A percentile compares a stretch with the other conserved stretches of the same genome.
These are phyloP conservation scores for Punctularia strigosozonata DNA, from an alignment of 768 basidiomycete genomes.

Conservation along the genomic window DNA sequence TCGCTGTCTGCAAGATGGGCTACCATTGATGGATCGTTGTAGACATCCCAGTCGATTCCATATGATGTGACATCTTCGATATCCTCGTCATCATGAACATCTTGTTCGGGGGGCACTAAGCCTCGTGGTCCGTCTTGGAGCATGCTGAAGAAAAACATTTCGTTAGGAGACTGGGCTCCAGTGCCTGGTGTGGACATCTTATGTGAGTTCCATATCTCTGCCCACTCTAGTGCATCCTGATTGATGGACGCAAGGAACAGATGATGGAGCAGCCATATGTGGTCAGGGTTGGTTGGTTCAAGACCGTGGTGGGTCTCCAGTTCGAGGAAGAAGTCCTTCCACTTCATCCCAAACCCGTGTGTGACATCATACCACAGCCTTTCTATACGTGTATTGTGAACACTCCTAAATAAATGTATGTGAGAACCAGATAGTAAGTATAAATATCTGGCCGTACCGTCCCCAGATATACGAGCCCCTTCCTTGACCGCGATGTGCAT, in stretches of 20 bases:
- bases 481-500: constrained; percentile 6
- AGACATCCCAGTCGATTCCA: no score
- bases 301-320: constrained; percentile 15
- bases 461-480: constrained; percentile 19
- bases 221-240: constrained; percentile 5
- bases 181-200: no score
- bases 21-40: no score
- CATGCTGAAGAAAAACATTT: no score
- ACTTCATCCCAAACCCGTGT: constrained; percentile 12
- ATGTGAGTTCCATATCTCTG: constrained; percentile 14
- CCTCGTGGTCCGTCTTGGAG: no score
- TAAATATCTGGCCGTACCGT: no score
- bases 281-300: constrained; percentile 8
- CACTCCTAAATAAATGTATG: constrained; percentile 8
- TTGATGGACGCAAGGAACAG: constrained; percentile 15
- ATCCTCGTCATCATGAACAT: no score
- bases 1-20: no score
- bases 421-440: neutral
- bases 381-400: constrained; percentile 17
- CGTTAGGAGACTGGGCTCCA: no score
- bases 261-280: constrained; percentile 18
- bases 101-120: no score
- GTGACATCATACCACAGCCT: constrained; percentile 16
- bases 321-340: constrained; percentile 10
- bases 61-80: no score